phyloP scores from a whole-genome alignment of 768 basidiomycete genomes.

The Podaxis mareebaensis region DNA sequence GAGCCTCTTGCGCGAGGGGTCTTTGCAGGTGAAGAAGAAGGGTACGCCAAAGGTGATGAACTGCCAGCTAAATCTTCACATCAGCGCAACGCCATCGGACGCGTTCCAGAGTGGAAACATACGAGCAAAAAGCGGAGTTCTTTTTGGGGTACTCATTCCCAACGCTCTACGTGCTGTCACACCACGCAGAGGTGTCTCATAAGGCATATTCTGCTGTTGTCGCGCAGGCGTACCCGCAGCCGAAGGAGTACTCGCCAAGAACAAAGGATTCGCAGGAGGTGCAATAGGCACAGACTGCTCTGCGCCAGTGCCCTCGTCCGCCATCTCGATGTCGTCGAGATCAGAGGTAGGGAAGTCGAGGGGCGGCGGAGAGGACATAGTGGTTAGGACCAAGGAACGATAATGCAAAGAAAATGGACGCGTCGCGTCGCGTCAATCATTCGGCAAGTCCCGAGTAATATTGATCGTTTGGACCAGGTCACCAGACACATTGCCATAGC shows the following conservation, averaged over 20 bases:
- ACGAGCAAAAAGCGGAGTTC: conserved; percentile 55
- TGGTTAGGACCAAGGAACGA: conserved; percentile 18
- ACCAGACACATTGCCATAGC: too few species aligned
- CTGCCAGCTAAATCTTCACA: conserved; percentile 42
- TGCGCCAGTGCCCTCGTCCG: conserved; percentile 25
- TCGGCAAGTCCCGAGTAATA: conserved; percentile 3
- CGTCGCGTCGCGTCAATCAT: conserved; percentile 52
- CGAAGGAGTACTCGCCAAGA: conserved; percentile 56
- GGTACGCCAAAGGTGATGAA: conserved; percentile 65
- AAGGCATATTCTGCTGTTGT: conserved; percentile 35
- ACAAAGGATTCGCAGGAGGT: conserved; percentile 47
- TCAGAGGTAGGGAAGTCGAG: conserved; percentile 69
- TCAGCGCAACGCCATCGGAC: conserved; percentile 11
- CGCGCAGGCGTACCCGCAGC: conserved; percentile 50
- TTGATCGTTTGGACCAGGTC: too few species aligned
- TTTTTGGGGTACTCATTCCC: conserved; percentile 56
- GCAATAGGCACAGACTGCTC: conserved; percentile 34
- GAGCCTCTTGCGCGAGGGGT: conserved; percentile 39
- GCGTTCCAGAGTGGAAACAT: conserved; percentile 23
- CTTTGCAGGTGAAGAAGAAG: conserved; percentile 61
- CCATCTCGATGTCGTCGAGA: conserved; percentile 57
- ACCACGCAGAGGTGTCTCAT: conserved; percentile 48
- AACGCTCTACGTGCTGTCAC: conserved; percentile 53
- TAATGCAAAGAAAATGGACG: conserved; percentile 29
- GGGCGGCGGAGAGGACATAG: conserved; percentile 66